A percentile compares a stretch with the other conserved stretches of the same genome.
Evolutionary conservation across 495 filamentous ascomycete species (phyloP).

Genomic region (Acidomyces sp.): DNA sequence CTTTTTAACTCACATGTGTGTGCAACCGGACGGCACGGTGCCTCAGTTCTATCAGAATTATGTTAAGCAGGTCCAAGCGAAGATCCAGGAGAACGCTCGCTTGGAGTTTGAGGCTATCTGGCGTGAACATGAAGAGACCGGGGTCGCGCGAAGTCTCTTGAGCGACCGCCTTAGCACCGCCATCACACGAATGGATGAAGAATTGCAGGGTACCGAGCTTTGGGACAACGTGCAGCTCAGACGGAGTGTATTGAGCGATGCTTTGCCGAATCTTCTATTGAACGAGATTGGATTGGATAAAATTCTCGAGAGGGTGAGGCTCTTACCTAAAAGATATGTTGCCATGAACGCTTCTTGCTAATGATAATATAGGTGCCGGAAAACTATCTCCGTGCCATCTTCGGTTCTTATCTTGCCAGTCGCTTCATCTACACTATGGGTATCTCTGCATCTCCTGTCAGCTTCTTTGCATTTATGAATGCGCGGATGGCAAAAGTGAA

Average conservation of each 20-base stretch:
- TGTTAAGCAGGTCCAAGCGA: conserved; percentile 78
- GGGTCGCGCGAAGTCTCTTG: conserved; percentile 63
- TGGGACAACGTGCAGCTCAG: conserved; percentile 77
- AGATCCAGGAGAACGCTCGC: conserved; percentile 75
- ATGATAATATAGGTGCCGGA: conserved; percentile 57
- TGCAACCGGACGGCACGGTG: conserved; percentile 58
- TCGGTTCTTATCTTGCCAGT: conserved; percentile 86
- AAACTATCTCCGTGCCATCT: conserved; percentile 85
- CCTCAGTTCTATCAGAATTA: conserved; percentile 88
- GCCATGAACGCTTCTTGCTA: not conserved
- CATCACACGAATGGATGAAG: conserved; percentile 89
- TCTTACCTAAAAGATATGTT: not conserved
- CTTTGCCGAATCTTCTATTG: conserved; percentile 69
- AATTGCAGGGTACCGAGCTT: conserved; percentile 80
- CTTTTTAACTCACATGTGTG: conserved; percentile 89
- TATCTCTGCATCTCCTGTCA: conserved; percentile 85
- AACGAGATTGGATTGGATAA: conserved; percentile 81
- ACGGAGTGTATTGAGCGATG: conserved; percentile 65
- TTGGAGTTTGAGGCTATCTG: conserved; percentile 98
- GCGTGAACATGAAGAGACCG: conserved; percentile 77
- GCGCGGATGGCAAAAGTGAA: conserved; percentile 25
- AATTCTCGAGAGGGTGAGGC: conserved; percentile 62
- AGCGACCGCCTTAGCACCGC: conserved; percentile 79
- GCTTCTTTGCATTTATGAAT: conserved; percentile 80
- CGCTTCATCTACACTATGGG: conserved; percentile 93